Conservation (phyloP, 306 rosid species). For the Cucurbita pepo region DNA sequence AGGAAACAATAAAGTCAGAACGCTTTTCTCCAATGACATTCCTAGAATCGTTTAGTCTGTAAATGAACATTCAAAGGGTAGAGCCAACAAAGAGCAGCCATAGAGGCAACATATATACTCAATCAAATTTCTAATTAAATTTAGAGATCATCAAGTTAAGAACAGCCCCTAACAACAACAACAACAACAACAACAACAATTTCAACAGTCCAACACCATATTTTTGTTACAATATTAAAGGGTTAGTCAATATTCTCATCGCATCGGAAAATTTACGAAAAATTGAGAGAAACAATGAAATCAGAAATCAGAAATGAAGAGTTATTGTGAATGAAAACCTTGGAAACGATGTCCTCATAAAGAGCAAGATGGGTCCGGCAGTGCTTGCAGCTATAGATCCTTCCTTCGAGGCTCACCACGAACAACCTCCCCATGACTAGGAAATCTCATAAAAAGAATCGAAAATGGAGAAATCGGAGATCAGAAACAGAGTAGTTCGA, state of each 20-base stretch:
- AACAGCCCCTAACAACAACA: neutral
- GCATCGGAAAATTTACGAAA: neutral
- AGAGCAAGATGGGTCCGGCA: conserved; percentile 16
- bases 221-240: neutral
- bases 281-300: neutral
- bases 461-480: neutral
- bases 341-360: conserved; percentile 6
- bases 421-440: conserved; percentile 11
- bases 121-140: neutral
- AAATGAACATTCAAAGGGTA: neutral
- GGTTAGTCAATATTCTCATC: neutral
- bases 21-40: conserved; percentile 1
- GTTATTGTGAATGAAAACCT: neutral
- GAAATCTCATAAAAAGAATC: neutral
- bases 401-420: conserved; percentile 11
- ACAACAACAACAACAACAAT: neutral
- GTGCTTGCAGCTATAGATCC: conserved; percentile 13
- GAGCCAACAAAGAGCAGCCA: neutral
- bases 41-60: neutral
- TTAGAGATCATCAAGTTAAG: neutral
- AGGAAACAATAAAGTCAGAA: conserved; percentile 22
- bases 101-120: neutral
- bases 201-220: neutral
- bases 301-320: neutral
- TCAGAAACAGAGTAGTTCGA: neutral